A percentile compares a stretch with the other conserved stretches of the same genome.
phyloP scores from a whole-genome alignment of 1,284 basidiomycete species.

The Termitomyces sp. region DNA sequence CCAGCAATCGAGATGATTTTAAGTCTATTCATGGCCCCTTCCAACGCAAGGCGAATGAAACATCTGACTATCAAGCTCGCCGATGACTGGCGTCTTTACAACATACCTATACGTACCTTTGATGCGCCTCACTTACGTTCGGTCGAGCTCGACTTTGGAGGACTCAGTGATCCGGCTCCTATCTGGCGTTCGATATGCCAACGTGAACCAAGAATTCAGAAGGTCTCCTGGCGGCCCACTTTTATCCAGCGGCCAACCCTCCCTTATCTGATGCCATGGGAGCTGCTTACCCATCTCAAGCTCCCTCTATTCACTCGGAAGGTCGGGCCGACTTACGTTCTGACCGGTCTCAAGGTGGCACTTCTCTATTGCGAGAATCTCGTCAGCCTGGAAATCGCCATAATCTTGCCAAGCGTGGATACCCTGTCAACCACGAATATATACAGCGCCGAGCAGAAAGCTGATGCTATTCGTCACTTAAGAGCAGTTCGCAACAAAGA shows the following conservation, averaged over 20 bases:
- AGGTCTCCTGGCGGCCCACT: slow-evolving; percentile 3
- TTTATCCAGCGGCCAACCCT: not conserved
- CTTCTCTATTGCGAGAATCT: slow-evolving; percentile 4
- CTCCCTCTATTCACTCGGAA: not conserved
- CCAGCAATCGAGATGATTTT: not conserved
- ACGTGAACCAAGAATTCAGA: not conserved
- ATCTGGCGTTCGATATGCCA: not conserved
- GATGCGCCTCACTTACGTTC: not conserved
- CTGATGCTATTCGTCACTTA: not conserved
- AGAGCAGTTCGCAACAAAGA: not conserved
- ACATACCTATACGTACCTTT: not conserved
- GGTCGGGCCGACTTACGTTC: not conserved
- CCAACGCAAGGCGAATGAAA: not conserved
- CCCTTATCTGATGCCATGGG: slow-evolving; percentile 4
- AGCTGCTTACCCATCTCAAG: slow-evolving; percentile 9
- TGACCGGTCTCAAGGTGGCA: not conserved
- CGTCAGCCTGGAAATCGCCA: slow-evolving; percentile 3
- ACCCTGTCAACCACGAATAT: no score
- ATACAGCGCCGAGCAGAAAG: not conserved
- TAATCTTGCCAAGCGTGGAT: not conserved
- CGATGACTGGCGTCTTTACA: not conserved
- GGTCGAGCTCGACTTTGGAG: not conserved
- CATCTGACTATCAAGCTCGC: not conserved
- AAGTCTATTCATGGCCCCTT: not conserved
- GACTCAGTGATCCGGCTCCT: not conserved